Evolutionary conservation across 225 moss, liverwort and hornwort genomes (phyloP).

Genomic region (Straminergon stramineum): DNA sequence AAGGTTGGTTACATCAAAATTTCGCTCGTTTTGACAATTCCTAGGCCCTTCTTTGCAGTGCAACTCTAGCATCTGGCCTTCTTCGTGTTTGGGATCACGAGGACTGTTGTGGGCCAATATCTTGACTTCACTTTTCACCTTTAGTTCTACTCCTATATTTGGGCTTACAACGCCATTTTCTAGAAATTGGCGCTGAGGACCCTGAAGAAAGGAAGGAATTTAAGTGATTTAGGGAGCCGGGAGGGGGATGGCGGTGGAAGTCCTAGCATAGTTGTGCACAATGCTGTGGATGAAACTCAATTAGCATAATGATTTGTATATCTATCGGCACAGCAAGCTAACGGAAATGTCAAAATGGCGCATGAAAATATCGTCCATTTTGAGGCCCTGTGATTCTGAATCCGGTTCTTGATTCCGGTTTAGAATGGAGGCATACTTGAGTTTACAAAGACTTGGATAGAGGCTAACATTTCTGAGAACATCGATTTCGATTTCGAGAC

Average conservation of each 20-base stretch:
- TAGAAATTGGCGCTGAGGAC: neutral
- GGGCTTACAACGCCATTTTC: neutral
- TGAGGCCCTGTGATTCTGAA: neutral
- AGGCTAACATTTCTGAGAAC: neutral
- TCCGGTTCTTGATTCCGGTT: neutral
- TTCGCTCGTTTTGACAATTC: neutral
- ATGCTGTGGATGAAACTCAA: neutral
- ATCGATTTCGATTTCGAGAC: neutral
- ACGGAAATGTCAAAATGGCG: neutral
- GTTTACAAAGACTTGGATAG: neutral
- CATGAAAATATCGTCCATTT: neutral
- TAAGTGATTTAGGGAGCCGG: neutral
- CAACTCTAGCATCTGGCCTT: neutral
- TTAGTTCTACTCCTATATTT: neutral
- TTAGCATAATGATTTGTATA: neutral
- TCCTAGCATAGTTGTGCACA: too few species aligned
- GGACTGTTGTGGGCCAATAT: neutral
- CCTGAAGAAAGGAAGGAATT: neutral
- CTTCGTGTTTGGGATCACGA: neutral
- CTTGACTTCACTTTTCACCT: neutral
- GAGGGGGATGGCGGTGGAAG: neutral
- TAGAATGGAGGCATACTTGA: neutral
- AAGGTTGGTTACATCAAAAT: conserved; percentile 11
- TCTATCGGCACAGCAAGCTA: neutral
- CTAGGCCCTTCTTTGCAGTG: neutral